phyloP scores from a whole-genome alignment of 441 rosid genomes.

The Corymbia citriodora region DNA sequence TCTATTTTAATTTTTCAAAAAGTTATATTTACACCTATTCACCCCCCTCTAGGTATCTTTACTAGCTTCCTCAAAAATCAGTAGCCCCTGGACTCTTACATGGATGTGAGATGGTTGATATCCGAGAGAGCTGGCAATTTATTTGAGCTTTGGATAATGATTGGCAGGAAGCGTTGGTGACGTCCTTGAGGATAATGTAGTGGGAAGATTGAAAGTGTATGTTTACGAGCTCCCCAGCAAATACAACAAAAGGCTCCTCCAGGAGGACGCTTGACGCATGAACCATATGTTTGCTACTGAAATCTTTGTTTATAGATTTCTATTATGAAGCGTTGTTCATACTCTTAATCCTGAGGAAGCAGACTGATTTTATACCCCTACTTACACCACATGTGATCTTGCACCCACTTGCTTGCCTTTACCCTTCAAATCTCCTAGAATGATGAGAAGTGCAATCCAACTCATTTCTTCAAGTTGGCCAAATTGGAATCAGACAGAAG shows the following conservation, averaged over 20 bases:
- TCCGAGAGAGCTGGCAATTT: background rate
- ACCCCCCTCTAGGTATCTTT: too few species aligned
- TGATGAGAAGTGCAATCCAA: slow-evolving; percentile 89
- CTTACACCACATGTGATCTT: slow-evolving; percentile 87
- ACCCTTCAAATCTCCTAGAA: slow-evolving; percentile 90
- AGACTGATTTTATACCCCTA: slow-evolving; percentile 89
- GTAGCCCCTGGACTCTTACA: background rate
- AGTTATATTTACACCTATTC: too few species aligned
- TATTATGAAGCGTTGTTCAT: slow-evolving; percentile 75
- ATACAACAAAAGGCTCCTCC: slow-evolving; percentile 81
- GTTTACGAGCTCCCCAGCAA: slow-evolving; percentile 90
- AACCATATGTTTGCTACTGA: slow-evolving; percentile 96
- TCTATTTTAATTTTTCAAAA: too few species aligned
- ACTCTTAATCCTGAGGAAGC: slow-evolving; percentile 83
- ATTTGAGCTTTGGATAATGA: slow-evolving; percentile 10
- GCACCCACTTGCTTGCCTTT: slow-evolving; percentile 86
- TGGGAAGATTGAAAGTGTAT: slow-evolving; percentile 82
- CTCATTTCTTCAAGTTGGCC: slow-evolving; percentile 72
- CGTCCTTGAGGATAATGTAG: slow-evolving; percentile 87
- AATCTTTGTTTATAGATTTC: slow-evolving; percentile 84
- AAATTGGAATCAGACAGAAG: slow-evolving; percentile 74
- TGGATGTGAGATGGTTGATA: background rate
- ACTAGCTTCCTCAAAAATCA: too few species aligned
- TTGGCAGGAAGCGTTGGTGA: slow-evolving; percentile 85
- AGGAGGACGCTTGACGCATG: slow-evolving; percentile 84